Percentiles rank a stretch among this genome's conserved stretches.
Evolutionary conservation across 1,284 basidiomycete species (phyloP).

Genomic region (Crucibulum parvulum): DNA sequence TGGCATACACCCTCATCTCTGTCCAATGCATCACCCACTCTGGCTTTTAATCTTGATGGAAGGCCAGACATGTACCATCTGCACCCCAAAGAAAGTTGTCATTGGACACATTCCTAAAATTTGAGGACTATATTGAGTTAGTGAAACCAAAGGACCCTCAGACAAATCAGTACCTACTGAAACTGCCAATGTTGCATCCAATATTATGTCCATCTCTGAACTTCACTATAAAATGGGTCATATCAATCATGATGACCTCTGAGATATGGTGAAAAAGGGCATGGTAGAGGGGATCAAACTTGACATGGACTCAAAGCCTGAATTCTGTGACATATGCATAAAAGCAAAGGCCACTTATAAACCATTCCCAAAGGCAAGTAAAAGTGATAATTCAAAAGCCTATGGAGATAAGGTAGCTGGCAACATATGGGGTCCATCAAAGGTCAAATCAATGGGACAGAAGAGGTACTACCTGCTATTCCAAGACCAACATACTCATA

Average conservation of each 20-base stretch:
- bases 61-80: slow-evolving; percentile 23
- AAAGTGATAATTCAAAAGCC: no score
- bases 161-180: slow-evolving; percentile 1
- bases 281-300: slow-evolving; percentile 35
- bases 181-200: slow-evolving; percentile 6
- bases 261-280: slow-evolving; percentile 29
- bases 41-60: slow-evolving; percentile 24
- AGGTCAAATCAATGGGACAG: no score
- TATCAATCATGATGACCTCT: slow-evolving; percentile 26
- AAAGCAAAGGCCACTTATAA: slow-evolving; percentile 36
- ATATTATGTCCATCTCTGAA: slow-evolving; percentile 22
- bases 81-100: slow-evolving; percentile 11
- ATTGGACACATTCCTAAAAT: slow-evolving; percentile 27
- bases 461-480: no score
- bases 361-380: slow-evolving; percentile 34
- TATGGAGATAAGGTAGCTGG: no score
- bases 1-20: slow-evolving; percentile 41
- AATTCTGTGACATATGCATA: slow-evolving; percentile 40
- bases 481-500: slow-evolving; percentile 1
- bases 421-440: no score
- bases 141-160: not conserved
- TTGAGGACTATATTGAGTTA: slow-evolving; percentile 33
- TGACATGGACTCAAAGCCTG: slow-evolving; percentile 18
- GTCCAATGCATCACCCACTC: slow-evolving; percentile 28
- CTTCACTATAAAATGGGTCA: slow-evolving; percentile 42